A percentile compares a stretch with the other conserved stretches of the same genome.
These are phyloP conservation scores for Artemisia annua DNA, from an alignment of 129 eudicot genomes.

Conservation along the genomic window DNA sequence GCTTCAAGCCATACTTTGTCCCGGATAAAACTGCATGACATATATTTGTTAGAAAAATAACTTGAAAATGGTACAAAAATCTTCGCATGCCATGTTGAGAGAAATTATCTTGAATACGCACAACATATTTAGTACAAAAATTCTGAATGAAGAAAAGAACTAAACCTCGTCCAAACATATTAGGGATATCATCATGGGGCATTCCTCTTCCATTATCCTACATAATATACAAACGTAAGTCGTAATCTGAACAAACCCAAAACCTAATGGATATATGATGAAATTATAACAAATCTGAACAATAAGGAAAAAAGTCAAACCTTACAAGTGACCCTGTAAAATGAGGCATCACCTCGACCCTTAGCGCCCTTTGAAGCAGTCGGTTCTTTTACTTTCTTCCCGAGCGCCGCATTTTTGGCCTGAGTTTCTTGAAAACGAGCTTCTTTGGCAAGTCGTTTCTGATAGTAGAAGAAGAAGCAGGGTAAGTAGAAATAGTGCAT, in stretches of 20 bases:
- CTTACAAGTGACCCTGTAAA: slow-evolving; percentile 96
- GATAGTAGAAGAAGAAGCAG: slow-evolving; percentile 15
- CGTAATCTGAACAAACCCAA: slow-evolving; percentile 3
- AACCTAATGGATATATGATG: neutral
- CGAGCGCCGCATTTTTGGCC: slow-evolving; percentile 83
- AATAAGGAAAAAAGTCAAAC: slow-evolving; percentile 40
- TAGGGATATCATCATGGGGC: slow-evolving; percentile 99
- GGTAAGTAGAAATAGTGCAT: neutral
- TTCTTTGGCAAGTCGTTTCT: slow-evolving; percentile 99
- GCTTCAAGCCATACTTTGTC: slow-evolving; percentile 96
- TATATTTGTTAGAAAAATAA: slow-evolving; percentile 19
- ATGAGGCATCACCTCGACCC: slow-evolving; percentile 93
- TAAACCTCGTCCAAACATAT: slow-evolving; percentile 98
- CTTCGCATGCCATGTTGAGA: slow-evolving; percentile 18
- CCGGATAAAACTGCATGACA: slow-evolving; percentile 84
- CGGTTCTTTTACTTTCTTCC: slow-evolving; percentile 84
- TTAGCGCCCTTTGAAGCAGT: slow-evolving; percentile 54
- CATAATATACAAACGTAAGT: slow-evolving; percentile 15
- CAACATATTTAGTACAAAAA: neutral
- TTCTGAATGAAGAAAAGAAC: slow-evolving; percentile 16
- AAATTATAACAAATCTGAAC: neutral
- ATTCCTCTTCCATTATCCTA: slow-evolving; percentile 99
- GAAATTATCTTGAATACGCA: slow-evolving; percentile 18
- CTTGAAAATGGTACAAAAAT: slow-evolving; percentile 16
- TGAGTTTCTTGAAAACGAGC: slow-evolving; percentile 86